Evolutionary conservation across 2,329 filamentous ascomycete species (phyloP).

Genomic region (Colletotrichum magnum): DNA sequence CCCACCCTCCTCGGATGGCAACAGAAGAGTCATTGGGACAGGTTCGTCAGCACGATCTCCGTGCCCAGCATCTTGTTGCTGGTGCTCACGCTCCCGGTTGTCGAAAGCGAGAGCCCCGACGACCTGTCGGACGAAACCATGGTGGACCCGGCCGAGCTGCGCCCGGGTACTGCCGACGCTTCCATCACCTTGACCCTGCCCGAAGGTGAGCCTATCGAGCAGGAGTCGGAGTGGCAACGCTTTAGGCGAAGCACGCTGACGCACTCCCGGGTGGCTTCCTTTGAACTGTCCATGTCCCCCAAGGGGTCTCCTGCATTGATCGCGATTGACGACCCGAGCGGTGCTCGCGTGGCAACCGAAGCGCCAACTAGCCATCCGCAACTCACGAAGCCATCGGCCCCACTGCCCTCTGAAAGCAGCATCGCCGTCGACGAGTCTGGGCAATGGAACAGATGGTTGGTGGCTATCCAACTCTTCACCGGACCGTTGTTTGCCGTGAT

Average conservation of each 20-base stretch:
- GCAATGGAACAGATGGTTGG: slow-evolving; percentile 93
- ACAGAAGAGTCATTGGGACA: slow-evolving; percentile 88
- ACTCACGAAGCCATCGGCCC: slow-evolving; percentile 12
- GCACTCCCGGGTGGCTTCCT: slow-evolving; percentile 43
- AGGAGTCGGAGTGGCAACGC: slow-evolving; percentile 72
- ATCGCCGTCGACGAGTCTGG: slow-evolving; percentile 51
- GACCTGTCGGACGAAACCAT: slow-evolving; percentile 55
- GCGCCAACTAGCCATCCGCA: slow-evolving; percentile 27
- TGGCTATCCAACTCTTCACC: slow-evolving; percentile 86
- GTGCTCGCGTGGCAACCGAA: slow-evolving; percentile 33
- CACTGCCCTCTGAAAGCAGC: slow-evolving; percentile 37
- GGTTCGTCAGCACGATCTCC: slow-evolving; percentile 83
- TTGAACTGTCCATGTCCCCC: slow-evolving; percentile 44
- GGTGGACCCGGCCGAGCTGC: slow-evolving; percentile 11
- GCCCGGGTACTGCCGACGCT: slow-evolving; percentile 47
- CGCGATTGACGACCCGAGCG: slow-evolving; percentile 44
- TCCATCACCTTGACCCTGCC: slow-evolving; percentile 53
- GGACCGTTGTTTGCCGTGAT: slow-evolving; percentile 87
- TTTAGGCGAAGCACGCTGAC: slow-evolving; percentile 65
- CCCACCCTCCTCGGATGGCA: slow-evolving; percentile 88
- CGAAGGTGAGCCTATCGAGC: slow-evolving; percentile 48
- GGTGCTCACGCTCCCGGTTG: slow-evolving; percentile 91
- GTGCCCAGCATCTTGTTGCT: slow-evolving; percentile 93
- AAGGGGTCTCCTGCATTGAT: slow-evolving; percentile 50
- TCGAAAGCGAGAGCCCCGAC: slow-evolving; percentile 78